Conservation (phyloP, 495 filamentous ascomycete genomes). For the Xylaria telfairii region DNA sequence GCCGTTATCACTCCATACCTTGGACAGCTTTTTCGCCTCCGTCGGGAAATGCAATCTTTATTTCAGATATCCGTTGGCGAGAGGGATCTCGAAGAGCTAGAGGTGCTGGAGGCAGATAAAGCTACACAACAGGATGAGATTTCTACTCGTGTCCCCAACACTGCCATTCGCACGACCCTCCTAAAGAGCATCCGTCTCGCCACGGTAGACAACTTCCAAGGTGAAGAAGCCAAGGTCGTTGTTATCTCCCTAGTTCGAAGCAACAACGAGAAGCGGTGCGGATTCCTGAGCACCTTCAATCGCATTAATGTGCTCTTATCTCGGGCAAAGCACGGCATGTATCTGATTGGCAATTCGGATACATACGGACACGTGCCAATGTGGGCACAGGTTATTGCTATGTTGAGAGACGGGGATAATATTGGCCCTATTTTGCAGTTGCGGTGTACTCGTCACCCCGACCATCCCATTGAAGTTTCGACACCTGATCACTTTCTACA, state of each 20-base stretch:
- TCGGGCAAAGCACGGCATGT: conserved; percentile 83
- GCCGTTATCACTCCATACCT: conserved; percentile 80
- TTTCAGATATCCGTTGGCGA: conserved; percentile 73
- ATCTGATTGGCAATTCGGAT: conserved; percentile 75
- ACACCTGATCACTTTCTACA: conserved; percentile 66
- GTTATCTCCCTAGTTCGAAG: conserved; percentile 84
- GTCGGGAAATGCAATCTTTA: conserved; percentile 51
- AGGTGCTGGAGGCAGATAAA: conserved; percentile 52
- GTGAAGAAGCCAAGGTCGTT: conserved; percentile 80
- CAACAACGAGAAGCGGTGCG: conserved; percentile 66
- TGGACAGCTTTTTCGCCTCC: conserved; percentile 71
- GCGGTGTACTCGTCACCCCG: conserved; percentile 71
- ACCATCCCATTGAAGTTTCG: conserved; percentile 61
- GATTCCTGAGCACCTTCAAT: conserved; percentile 77
- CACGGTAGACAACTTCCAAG: conserved; percentile 90
- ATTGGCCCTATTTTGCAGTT: conserved; percentile 64
- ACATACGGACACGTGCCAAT: conserved; percentile 65
- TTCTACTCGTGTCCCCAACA: conserved; percentile 10
- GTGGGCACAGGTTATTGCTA: conserved; percentile 70
- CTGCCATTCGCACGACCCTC: conserved; percentile 54
- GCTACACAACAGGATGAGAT: conserved; percentile 33
- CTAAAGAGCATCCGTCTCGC: conserved; percentile 69
- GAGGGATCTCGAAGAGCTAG: conserved; percentile 67
- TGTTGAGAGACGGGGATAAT: conserved; percentile 56
- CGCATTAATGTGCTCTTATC: conserved; percentile 81